A percentile compares a stretch with the other conserved stretches of the same genome.
These are phyloP conservation scores for Penicillium verhagenii DNA, from an alignment of 495 filamentous ascomycete species.

Conservation along the genomic window DNA sequence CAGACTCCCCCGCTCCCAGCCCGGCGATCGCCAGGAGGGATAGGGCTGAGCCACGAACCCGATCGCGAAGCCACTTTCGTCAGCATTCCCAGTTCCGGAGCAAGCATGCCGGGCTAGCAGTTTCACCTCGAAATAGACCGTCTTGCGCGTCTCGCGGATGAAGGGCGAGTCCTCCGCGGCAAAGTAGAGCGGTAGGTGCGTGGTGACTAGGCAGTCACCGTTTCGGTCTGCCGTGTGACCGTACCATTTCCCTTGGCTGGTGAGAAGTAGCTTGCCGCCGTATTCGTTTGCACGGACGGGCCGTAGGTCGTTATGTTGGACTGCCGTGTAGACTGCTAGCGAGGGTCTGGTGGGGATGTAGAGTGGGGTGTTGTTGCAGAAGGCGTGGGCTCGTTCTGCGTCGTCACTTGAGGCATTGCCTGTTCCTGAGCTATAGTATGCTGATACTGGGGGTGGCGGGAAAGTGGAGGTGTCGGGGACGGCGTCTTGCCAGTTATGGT, in stretches of 20 bases:
- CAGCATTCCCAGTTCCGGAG: constrained; percentile 24
- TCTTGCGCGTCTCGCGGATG: constrained; percentile 49
- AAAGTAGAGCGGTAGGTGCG: constrained; percentile 74
- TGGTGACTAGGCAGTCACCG: constrained; percentile 53
- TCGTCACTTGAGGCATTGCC: constrained; percentile 72
- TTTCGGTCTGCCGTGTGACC: constrained; percentile 40
- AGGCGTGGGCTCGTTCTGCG: constrained; percentile 69
- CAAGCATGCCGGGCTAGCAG: constrained; percentile 47
- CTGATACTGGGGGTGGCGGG: constrained; percentile 75
- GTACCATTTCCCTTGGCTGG: constrained; percentile 41
- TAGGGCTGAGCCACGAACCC: constrained; percentile 82
- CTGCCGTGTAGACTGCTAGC: constrained; percentile 33
- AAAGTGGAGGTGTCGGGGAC: constrained; percentile 78
- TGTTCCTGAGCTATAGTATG: constrained; percentile 63
- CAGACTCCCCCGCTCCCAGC: constrained; percentile 86
- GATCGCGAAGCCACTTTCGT: constrained; percentile 66
- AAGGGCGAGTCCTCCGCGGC: constrained; percentile 66
- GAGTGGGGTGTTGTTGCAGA: constrained; percentile 66
- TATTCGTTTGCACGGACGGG: constrained; percentile 49
- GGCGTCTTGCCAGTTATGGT: constrained; percentile 77
- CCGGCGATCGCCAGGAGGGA: constrained; percentile 81
- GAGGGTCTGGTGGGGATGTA: constrained; percentile 52
- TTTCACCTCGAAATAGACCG: constrained; percentile 78
- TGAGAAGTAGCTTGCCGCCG: constrained; percentile 37
- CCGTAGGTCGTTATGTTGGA: constrained; percentile 43